phyloP scores from a whole-genome alignment of 2,329 filamentous ascomycete species.

The Colletotrichum cuscutae region DNA sequence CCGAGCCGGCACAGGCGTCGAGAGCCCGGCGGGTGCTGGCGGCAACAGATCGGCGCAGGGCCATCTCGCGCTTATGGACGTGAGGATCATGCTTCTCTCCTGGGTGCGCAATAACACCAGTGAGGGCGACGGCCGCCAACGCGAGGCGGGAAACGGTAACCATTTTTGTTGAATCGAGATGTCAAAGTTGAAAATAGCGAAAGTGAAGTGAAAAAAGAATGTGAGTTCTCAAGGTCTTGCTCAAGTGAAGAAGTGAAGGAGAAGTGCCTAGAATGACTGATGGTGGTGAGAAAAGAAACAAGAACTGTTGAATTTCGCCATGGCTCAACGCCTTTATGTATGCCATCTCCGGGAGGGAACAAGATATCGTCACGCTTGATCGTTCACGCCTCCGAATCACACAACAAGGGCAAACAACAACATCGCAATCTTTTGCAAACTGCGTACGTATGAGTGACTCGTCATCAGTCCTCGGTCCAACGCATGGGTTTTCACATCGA shows the following conservation, averaged over 20 bases:
- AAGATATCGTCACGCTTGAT: not conserved
- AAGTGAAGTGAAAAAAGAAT: too few relatives aligned
- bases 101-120: not conserved
- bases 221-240: too few relatives aligned
- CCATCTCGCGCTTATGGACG: conserved; percentile 9
- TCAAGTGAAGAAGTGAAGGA: not conserved
- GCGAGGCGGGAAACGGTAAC: too few relatives aligned
- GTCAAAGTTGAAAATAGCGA: too few relatives aligned
- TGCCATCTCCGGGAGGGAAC: not conserved
- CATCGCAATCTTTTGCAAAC: conserved; percentile 1
- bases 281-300: not conserved
- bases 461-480: conserved; percentile 5
- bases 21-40: not conserved
- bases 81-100: conserved; percentile 5
- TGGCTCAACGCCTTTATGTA: not conserved
- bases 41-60: not conserved
- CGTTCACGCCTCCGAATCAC: not conserved
- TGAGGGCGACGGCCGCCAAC: too few relatives aligned
- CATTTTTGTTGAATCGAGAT: too few relatives aligned
- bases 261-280: not conserved
- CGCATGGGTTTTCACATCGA: conserved; percentile 1
- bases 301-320: not conserved
- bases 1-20: not conserved
- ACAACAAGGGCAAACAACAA: not conserved
- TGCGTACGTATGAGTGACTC: conserved; percentile 3